Evolutionary conservation across 1,284 basidiomycete species (phyloP).

Genomic region (Lignosus rhinocerotis): DNA sequence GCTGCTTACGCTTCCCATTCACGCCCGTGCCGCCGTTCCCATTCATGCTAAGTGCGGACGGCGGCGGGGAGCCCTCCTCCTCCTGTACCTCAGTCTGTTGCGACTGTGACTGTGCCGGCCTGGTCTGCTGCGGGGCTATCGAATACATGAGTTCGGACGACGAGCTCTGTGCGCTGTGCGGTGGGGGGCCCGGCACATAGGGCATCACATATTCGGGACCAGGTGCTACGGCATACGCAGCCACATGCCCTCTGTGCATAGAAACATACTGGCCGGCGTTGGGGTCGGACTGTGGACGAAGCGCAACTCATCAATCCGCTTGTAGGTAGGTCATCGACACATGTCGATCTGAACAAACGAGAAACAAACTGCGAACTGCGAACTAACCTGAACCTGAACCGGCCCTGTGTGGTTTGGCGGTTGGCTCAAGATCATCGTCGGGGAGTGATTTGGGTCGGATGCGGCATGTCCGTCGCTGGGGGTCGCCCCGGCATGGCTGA

Average conservation of each 20-base stretch:
- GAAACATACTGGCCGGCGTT: slow-evolving; percentile 7
- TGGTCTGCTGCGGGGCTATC: neutral
- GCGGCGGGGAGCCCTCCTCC: slow-evolving; percentile 11
- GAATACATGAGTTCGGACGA: slow-evolving; percentile 13
- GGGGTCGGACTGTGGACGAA: slow-evolving; percentile 10
- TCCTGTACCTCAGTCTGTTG: slow-evolving; percentile 3
- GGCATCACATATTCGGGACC: slow-evolving; percentile 18
- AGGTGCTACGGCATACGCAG: slow-evolving; percentile 1
- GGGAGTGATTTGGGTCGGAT: slow-evolving; percentile 22
- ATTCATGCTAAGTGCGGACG: neutral
- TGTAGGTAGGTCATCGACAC: neutral
- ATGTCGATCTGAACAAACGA: neutral
- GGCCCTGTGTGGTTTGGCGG: slow-evolving; percentile 18
- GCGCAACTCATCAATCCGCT: neutral
- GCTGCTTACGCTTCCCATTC: slow-evolving; percentile 23
- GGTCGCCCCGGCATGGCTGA: slow-evolving; percentile 17
- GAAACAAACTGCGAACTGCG: neutral
- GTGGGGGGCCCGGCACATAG: slow-evolving; percentile 14
- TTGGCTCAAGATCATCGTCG: slow-evolving; percentile 23
- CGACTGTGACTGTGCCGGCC: neutral
- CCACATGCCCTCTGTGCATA: slow-evolving; percentile 13
- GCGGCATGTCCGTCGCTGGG: slow-evolving; percentile 8
- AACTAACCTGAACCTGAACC: slow-evolving; percentile 16
- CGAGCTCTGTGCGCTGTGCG: slow-evolving; percentile 1
- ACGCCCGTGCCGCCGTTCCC: neutral